Percentiles rank a stretch among this genome's conserved stretches.
Conservation (phyloP, 257 asterid genomes). For the Thymus mandschuricus region DNA sequence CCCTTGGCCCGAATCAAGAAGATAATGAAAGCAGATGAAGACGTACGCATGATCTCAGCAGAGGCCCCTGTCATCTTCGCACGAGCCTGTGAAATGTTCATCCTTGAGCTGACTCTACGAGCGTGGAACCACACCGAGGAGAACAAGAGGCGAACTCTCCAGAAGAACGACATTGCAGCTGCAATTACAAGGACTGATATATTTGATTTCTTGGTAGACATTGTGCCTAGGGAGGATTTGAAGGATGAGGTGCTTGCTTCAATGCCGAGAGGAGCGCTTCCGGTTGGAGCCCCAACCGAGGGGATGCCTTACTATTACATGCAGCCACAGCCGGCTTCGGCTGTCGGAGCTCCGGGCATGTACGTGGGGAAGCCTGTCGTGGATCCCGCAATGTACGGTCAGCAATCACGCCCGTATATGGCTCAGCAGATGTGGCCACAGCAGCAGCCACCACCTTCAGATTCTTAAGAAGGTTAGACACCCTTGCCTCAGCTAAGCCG, state of each 20-base stretch:
- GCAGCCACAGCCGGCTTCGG: conserved; percentile 68
- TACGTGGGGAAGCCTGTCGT: conserved; percentile 76
- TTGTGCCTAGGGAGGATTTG: conserved; percentile 94
- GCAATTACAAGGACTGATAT: conserved; percentile 96
- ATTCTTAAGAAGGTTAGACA: conserved; percentile 59
- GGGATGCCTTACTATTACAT: conserved; percentile 89
- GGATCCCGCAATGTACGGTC: conserved; percentile 78
- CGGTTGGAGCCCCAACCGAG: conserved; percentile 81
- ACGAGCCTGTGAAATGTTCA: conserved; percentile 97
- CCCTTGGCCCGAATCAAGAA: conserved; percentile 96
- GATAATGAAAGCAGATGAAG: conserved; percentile 97
- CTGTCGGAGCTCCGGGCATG: conserved; percentile 72
- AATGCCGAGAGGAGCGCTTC: conserved; percentile 79
- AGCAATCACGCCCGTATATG: conserved; percentile 86
- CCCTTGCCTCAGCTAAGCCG: not conserved
- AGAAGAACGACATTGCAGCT: conserved; percentile 95
- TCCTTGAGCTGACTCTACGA: conserved; percentile 89
- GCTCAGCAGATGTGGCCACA: conserved; percentile 90
- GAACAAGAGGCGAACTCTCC: conserved; percentile 95
- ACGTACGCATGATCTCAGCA: conserved; percentile 94
- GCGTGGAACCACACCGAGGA: conserved; percentile 98
- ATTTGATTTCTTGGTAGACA: conserved; percentile 93
- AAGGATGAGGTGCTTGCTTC: conserved; percentile 95
- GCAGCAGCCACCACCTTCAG: conserved; percentile 76
- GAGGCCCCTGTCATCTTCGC: conserved; percentile 97